Evolutionary conservation across 1,284 basidiomycete genomes (phyloP).

Genomic region (Golubevia sp.): DNA sequence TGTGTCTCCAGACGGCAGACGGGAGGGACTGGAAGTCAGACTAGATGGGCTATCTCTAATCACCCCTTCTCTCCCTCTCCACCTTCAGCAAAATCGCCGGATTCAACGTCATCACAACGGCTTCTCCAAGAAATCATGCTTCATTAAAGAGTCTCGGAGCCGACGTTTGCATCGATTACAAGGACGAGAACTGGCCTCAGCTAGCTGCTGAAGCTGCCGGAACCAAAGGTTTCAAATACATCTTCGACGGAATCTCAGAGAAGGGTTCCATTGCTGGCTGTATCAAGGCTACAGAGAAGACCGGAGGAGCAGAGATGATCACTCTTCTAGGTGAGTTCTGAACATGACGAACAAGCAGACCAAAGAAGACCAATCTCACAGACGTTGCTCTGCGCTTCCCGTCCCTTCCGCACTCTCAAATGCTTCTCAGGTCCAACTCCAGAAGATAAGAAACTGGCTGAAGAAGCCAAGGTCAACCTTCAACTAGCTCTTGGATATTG

Average conservation of each 20-base stretch:
- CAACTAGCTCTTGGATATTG: neutral
- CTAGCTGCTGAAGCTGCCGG: neutral
- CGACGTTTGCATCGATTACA: slow-evolving; percentile 65
- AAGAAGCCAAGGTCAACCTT: neutral
- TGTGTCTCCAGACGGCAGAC: too few relatives aligned
- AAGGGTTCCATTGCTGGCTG: neutral
- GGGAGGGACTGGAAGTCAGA: too few relatives aligned
- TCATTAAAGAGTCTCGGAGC: slow-evolving; percentile 48
- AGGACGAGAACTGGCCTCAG: slow-evolving; percentile 45
- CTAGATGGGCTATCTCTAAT: too few relatives aligned
- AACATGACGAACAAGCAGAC: too few relatives aligned
- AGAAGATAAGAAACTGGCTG: neutral
- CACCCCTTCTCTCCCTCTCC: too few relatives aligned
- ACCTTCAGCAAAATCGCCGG: slow-evolving; percentile 60
- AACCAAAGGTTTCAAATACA: neutral
- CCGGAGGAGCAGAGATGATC: neutral
- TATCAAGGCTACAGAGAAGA: neutral
- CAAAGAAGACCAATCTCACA: too few relatives aligned
- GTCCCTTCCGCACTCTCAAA: too few relatives aligned
- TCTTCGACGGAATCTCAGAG: neutral
- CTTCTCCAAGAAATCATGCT: slow-evolving; percentile 59
- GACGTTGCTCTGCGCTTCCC: too few relatives aligned
- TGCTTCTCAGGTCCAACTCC: neutral
- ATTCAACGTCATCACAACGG: slow-evolving; percentile 66
- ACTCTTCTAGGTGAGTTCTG: neutral